phyloP scores from a whole-genome alignment of 2,329 filamentous ascomycete genomes.

The Monosporascus sp. region DNA sequence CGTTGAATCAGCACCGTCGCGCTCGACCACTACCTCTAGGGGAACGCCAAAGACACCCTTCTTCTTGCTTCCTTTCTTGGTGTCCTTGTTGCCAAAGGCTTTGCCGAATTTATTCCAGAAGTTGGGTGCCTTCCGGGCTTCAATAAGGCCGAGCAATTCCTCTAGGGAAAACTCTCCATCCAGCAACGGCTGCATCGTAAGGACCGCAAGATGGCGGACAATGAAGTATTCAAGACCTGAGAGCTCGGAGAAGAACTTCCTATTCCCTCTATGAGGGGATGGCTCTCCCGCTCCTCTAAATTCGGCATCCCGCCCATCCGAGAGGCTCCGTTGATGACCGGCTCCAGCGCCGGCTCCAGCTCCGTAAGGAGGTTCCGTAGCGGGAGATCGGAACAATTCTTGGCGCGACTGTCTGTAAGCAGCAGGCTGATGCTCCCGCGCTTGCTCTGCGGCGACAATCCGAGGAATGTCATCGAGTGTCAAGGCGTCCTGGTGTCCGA shows the following conservation, averaged over 20 bases:
- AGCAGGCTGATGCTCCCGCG: conserved; percentile 80
- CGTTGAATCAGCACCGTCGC: conserved; percentile 94
- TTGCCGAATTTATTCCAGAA: conserved; percentile 99
- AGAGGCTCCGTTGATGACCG: conserved; percentile 61
- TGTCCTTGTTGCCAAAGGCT: conserved; percentile 80
- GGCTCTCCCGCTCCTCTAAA: conserved; percentile 45
- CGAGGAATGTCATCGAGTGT: conserved; percentile 94
- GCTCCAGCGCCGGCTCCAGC: conserved; percentile 37
- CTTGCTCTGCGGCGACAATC: conserved; percentile 93
- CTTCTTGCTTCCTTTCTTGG: conserved; percentile 72
- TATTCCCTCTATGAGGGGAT: conserved; percentile 50
- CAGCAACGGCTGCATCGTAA: conserved; percentile 90
- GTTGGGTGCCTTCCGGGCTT: conserved; percentile 79
- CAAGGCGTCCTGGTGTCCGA: conserved; percentile 84
- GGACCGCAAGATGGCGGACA: conserved; percentile 86
- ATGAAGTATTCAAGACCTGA: conserved; percentile 97
- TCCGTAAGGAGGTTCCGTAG: conserved; percentile 58
- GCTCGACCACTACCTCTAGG: conserved; percentile 82
- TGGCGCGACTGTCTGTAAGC: conserved; percentile 71
- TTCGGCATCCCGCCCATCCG: conserved; percentile 46
- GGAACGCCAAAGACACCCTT: conserved; percentile 91
- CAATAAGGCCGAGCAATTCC: conserved; percentile 86
- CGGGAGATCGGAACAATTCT: conserved; percentile 55
- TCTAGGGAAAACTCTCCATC: conserved; percentile 90
- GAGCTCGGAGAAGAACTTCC: conserved; percentile 93